Conservation (phyloP, 169 alveolate species). For the Eimeria sp. region DNA sequence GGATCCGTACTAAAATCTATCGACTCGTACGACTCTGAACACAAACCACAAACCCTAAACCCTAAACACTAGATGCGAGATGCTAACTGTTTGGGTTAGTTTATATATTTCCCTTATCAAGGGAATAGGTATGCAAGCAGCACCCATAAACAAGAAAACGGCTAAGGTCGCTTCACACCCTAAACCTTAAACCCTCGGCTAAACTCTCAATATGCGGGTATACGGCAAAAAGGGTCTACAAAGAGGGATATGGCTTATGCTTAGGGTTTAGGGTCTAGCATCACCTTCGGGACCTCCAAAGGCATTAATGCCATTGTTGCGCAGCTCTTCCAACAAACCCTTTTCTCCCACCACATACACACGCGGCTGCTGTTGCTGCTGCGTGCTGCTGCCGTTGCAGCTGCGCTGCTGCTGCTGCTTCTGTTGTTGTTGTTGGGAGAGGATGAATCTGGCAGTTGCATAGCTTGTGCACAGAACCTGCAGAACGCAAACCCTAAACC, state of each 20-base stretch:
- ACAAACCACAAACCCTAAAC: not conserved
- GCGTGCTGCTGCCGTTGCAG: conserved; percentile 24
- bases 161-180: no score
- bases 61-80: not conserved
- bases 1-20: conserved; percentile 2
- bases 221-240: no score
- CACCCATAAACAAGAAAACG: no score
- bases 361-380: not conserved
- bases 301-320: conserved; percentile 45
- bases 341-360: conserved; percentile 74
- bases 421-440: not conserved
- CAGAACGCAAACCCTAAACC: conserved; percentile 43
- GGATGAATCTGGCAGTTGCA: conserved; percentile 22
- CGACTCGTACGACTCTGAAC: not conserved
- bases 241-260: not conserved
- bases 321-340: conserved; percentile 70
- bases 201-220: no score
- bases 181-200: no score
- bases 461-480: conserved; percentile 69
- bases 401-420: conserved; percentile 36
- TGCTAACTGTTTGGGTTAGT: no score
- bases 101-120: no score
- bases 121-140: no score
- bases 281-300: conserved; percentile 58
- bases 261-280: conserved; percentile 17